These are phyloP conservation scores for Fagopyrum esculentum DNA, from an alignment of 148 eudicot genomes.

Conservation along the genomic window DNA sequence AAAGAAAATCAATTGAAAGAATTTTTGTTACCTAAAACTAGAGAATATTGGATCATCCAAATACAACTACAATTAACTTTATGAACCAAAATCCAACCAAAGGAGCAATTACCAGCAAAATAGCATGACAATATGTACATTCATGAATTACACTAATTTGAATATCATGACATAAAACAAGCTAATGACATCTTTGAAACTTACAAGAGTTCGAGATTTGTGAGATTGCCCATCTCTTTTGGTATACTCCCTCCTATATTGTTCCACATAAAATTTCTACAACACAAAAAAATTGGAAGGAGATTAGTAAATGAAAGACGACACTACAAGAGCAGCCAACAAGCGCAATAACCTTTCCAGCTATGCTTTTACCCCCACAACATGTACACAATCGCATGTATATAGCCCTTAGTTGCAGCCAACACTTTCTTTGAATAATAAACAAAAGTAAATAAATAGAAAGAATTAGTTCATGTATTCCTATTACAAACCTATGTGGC, in stretches of 20 bases:
- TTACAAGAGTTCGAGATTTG: slow-evolving; percentile 65
- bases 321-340: no score
- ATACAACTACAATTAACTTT: no score
- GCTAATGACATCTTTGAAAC: slow-evolving; percentile 20
- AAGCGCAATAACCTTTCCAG: no score
- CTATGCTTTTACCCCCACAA: slow-evolving; percentile 8
- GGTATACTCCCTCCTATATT: no score
- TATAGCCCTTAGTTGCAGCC: background rate
- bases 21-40: no score
- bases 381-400: slow-evolving; percentile 10
- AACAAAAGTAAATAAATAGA: background rate
- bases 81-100: slow-evolving; percentile 1
- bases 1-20: no score
- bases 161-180: background rate
- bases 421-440: background rate
- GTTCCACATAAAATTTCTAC: no score
- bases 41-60: no score
- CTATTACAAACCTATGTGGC: slow-evolving; percentile 11
- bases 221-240: slow-evolving; percentile 67
- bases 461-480: slow-evolving; percentile 6
- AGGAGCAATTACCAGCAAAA: background rate
- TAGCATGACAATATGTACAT: background rate
- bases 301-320: no score
- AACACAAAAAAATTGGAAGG: no score
- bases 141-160: background rate